Evolutionary conservation across 805 yeast genomes (phyloP).

Genomic region (Torulaspora gathmanii): DNA sequence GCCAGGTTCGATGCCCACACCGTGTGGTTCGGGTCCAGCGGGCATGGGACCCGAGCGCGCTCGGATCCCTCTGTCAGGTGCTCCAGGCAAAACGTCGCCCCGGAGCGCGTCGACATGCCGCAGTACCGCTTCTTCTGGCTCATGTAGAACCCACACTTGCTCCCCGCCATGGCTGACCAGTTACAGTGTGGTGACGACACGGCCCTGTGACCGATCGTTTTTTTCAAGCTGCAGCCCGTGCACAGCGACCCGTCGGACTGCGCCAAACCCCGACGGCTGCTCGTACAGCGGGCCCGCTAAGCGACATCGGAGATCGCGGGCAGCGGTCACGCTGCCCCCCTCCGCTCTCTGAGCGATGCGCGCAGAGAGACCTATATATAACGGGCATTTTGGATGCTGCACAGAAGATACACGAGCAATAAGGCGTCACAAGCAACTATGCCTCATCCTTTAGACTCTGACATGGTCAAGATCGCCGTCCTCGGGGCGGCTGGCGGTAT

Average conservation of each 20-base stretch:
- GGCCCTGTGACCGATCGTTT: too few species aligned
- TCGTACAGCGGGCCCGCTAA: background rate
- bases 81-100: constrained; percentile 56
- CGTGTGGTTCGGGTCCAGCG: constrained; percentile 69
- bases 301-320: constrained; percentile 1
- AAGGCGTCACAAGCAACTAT: constrained; percentile 7
- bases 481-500: constrained; percentile 94
- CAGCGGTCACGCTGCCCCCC: background rate
- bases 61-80: constrained; percentile 38
- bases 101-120: constrained; percentile 30
- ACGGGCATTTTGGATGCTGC: background rate
- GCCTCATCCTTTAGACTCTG: constrained; percentile 22
- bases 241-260: background rate
- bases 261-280: constrained; percentile 3
- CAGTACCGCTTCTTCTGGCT: constrained; percentile 29
- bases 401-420: background rate
- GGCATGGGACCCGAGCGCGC: constrained; percentile 56
- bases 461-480: constrained; percentile 62
- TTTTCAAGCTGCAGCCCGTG: too few species aligned
- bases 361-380: background rate
- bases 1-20: constrained; percentile 58
- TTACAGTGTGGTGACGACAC: background rate
- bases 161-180: background rate
- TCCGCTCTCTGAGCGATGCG: background rate
- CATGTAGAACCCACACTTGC: constrained; percentile 27